A percentile compares a stretch with the other conserved stretches of the same genome.
Conservation (phyloP, 108 stramenopile species). For the Fragilariopsis cylindrus region DNA sequence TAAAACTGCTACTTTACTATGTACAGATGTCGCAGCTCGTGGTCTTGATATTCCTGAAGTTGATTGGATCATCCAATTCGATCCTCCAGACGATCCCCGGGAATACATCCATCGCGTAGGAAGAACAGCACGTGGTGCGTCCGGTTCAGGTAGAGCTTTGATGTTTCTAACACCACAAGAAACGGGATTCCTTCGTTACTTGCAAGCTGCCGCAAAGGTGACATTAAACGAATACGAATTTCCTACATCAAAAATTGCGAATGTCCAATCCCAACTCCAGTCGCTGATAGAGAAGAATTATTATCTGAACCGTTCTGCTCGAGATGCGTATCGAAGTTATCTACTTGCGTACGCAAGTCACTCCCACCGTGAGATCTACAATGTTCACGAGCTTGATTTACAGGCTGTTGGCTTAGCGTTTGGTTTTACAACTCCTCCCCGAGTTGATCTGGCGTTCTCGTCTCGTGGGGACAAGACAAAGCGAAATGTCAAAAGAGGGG, state of each 20-base stretch:
- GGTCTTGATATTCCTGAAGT: slow-evolving; percentile 92
- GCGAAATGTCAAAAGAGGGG: slow-evolving; percentile 47
- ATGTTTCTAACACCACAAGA: slow-evolving; percentile 98
- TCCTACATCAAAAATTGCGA: slow-evolving; percentile 92
- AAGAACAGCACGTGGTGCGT: slow-evolving; percentile 92
- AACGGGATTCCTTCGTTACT: slow-evolving; percentile 94
- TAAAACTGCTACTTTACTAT: slow-evolving; percentile 92
- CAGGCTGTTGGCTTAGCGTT: slow-evolving; percentile 93
- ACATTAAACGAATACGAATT: slow-evolving; percentile 99
- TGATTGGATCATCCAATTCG: slow-evolving; percentile 99
- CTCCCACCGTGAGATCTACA: slow-evolving; percentile 96
- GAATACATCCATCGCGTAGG: slow-evolving; percentile 95
- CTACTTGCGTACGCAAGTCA: slow-evolving; percentile 97
- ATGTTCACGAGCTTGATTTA: slow-evolving; percentile 96
- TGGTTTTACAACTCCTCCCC: slow-evolving; percentile 96
- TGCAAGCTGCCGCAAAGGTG: slow-evolving; percentile 93
- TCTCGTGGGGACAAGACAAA: slow-evolving; percentile 67
- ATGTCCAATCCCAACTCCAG: slow-evolving; percentile 93
- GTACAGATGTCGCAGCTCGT: slow-evolving; percentile 99
- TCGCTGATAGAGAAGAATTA: slow-evolving; percentile 98
- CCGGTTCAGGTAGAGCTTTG: slow-evolving; percentile 92
- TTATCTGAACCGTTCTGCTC: slow-evolving; percentile 94
- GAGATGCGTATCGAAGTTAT: slow-evolving; percentile 97
- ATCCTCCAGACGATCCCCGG: slow-evolving; percentile 98
- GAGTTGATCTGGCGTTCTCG: slow-evolving; percentile 94